Base-by-base conservation (phyloP, 352 stramenopile species). In the Globisporangium irregulare region DNA sequence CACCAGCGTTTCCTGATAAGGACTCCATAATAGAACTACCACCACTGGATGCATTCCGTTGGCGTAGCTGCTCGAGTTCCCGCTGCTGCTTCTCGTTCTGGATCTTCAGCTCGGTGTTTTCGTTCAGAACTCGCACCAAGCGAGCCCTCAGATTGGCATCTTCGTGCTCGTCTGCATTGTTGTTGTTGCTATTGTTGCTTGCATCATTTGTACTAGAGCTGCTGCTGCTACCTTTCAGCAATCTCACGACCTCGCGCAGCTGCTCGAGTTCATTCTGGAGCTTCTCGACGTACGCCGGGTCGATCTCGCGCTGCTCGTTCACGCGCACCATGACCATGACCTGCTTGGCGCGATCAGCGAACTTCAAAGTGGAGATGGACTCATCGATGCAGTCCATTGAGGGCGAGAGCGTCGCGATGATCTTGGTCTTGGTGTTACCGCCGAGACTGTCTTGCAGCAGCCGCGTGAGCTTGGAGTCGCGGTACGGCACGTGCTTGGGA, bases 281-380 rank as follows among this genome's bases (percentile, higher is more conserved):
- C 68, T 91, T 93, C 63, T 95, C 80, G 3, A 98, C 93, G 59
- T 97, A 92, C 9, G 84, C 87, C 22, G 87, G 82, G 60, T 97
- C 89, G 53, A 97, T 91, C 54, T 90, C 85, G 10, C 86, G 85
- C 59, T 91, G 80, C 59, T 96, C 88, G 56, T 97, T 97, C 1
- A 96, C 72, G 4, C 87, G 80, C 29, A 96, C 87, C 18, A 80
- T 87, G 4, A 93, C 77, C 90, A 97, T 96, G 0, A 98, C 91
- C 58, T 94, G 89, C 77, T 97, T 97, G 15, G 92, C 92, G 24
- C 93, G 81, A 67, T 98, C 93, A 6, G 92, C 93, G 68, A 98
- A 98, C 71, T 97, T 96, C 22, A 98, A 80, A 36, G 94, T 98
- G n/a, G 91, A 96, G 36, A 98, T 94, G 8, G 87, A 97, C 71